Evolutionary conservation across 169 alveolate genomes (phyloP).

Genomic region (Cryptosporidium felis): DNA sequence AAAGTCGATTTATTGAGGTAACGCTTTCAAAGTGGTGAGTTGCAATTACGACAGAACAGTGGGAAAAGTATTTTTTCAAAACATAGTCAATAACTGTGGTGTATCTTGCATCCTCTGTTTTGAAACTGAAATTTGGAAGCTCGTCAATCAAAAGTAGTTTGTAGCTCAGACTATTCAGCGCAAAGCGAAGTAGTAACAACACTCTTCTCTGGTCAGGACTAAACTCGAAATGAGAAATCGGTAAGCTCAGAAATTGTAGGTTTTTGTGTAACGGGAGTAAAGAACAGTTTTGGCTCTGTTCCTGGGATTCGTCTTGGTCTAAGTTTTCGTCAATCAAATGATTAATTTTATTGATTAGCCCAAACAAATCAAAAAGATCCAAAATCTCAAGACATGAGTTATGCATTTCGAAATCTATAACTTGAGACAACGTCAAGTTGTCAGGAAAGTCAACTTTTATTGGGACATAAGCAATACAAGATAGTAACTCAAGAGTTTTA

Average conservation of each 20-base stretch:
- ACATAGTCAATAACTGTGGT: conserved; percentile 27
- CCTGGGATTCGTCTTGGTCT: neutral
- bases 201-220: neutral
- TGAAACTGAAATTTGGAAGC: neutral
- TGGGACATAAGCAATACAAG: conserved; percentile 44
- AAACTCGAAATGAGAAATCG: neutral
- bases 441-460: conserved; percentile 48
- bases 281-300: neutral
- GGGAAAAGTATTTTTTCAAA: conserved; percentile 18
- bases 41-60: conserved; percentile 38
- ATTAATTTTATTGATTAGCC: neutral
- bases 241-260: neutral
- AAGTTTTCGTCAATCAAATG: neutral
- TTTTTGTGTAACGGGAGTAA: neutral
- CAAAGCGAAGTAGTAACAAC: conserved; percentile 10
- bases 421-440: neutral
- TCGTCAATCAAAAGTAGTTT: conserved; percentile 33
- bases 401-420: neutral
- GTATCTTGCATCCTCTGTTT: neutral
- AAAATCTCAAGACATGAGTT: neutral
- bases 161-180: neutral
- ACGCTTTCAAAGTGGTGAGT: conserved; percentile 38
- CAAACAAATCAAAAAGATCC: conserved; percentile 6
- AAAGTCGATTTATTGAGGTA: conserved; percentile 19
- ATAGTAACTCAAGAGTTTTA: conserved; percentile 6